Conservation (phyloP, 2,329 filamentous ascomycete species). For the Cladosporium sp. region DNA sequence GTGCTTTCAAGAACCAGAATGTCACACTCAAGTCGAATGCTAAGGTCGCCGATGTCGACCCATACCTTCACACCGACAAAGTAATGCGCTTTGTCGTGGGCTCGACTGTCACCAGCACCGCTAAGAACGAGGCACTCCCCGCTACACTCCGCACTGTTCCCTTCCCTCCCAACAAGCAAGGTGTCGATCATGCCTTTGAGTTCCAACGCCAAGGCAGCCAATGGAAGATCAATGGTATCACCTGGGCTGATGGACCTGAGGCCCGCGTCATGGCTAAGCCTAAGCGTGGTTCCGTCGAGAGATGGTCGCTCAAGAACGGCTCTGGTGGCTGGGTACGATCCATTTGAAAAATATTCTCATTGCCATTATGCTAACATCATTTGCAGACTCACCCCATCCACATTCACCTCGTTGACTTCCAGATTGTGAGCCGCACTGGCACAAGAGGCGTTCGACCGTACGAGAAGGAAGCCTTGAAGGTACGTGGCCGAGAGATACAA, state of each 20-base stretch:
- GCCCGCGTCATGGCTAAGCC: slow-evolving; percentile 39
- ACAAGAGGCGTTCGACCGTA: slow-evolving; percentile 48
- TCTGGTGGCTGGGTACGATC: slow-evolving; percentile 44
- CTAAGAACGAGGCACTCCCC: slow-evolving; percentile 44
- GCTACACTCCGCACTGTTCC: slow-evolving; percentile 29
- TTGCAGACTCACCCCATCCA: slow-evolving; percentile 39
- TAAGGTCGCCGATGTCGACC: slow-evolving; percentile 37
- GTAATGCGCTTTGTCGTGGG: slow-evolving; percentile 50
- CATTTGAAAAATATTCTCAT: slow-evolving; percentile 43
- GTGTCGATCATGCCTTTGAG: slow-evolving; percentile 47
- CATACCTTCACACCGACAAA: slow-evolving; percentile 55
- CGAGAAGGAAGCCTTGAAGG: slow-evolving; percentile 55
- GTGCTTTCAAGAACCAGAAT: slow-evolving; percentile 50
- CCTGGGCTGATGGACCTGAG: slow-evolving; percentile 35
- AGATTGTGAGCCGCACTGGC: slow-evolving; percentile 53
- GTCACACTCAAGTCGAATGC: slow-evolving; percentile 31
- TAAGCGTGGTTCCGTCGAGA: slow-evolving; percentile 37
- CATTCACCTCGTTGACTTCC: slow-evolving; percentile 50
- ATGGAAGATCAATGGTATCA: slow-evolving; percentile 55
- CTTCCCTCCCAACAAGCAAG: slow-evolving; percentile 38
- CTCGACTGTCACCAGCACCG: slow-evolving; percentile 40
- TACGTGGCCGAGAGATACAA: not conserved
- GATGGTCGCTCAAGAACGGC: slow-evolving; percentile 46
- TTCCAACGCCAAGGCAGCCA: slow-evolving; percentile 47
- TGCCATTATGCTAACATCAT: slow-evolving; percentile 31